Conservation (phyloP, 805 yeast genomes). For the Myxozyma geophila region DNA sequence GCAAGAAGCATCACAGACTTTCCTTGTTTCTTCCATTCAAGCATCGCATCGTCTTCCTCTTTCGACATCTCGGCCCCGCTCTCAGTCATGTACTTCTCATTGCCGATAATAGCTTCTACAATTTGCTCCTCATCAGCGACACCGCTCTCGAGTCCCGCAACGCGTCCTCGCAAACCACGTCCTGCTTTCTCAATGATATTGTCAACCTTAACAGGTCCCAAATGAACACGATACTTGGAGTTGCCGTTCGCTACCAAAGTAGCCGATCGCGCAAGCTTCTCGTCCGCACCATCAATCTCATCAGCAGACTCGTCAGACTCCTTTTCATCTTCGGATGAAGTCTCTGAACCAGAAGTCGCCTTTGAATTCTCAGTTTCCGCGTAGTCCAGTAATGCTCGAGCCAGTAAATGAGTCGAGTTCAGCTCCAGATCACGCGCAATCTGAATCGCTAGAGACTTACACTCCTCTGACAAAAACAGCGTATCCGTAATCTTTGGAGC, state of each 20-base stretch:
- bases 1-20: conserved; percentile 68
- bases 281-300: not conserved
- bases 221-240: conserved; percentile 19
- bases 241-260: not conserved
- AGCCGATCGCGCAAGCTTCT: not conserved
- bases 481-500: conserved; percentile 61
- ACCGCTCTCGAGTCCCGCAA: conserved; percentile 39
- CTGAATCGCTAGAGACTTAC: conserved; percentile 49
- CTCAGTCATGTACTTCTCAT: conserved; percentile 62
- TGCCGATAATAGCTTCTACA: conserved; percentile 52
- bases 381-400: conserved; percentile 58
- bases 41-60: conserved; percentile 47
- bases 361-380: conserved; percentile 40
- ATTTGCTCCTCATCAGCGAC: conserved; percentile 20
- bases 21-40: conserved; percentile 64
- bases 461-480: conserved; percentile 38
- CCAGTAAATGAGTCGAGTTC: conserved; percentile 71
- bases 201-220: conserved; percentile 47
- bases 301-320: not conserved
- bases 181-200: conserved; percentile 62
- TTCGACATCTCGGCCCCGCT: conserved; percentile 49
- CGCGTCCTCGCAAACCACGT: conserved; percentile 58
- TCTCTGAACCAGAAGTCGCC: conserved; percentile 3
- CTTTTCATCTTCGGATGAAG: conserved; percentile 1
- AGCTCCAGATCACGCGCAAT: conserved; percentile 62